Conservation (phyloP, 2,329 filamentous ascomycete genomes). For the Arthrobotrys megalospora region DNA sequence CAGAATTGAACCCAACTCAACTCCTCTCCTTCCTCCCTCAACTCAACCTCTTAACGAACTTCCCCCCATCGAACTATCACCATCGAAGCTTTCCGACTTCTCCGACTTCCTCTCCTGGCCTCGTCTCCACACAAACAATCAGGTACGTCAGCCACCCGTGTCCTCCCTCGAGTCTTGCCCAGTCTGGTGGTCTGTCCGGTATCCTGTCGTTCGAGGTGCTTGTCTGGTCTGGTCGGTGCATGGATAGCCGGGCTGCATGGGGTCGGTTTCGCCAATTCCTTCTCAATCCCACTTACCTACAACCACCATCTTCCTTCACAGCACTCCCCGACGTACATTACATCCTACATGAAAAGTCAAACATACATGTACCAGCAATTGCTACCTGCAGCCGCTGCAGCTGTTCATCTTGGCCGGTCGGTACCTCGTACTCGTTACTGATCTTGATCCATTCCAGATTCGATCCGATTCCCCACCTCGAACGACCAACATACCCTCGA, state of each 20-base stretch:
- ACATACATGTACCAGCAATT: neutral
- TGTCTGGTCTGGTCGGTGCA: slow-evolving; percentile 19
- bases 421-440: slow-evolving; percentile 48
- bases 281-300: slow-evolving; percentile 31
- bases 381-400: slow-evolving; percentile 8
- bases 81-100: neutral
- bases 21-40: neutral
- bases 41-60: slow-evolving; percentile 9
- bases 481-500: slow-evolving; percentile 8
- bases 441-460: slow-evolving; percentile 52
- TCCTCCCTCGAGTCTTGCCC: neutral
- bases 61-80: neutral
- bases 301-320: neutral
- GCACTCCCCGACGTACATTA: neutral
- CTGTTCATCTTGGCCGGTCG: neutral
- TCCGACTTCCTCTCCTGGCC: neutral
- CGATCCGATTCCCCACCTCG: slow-evolving; percentile 52
- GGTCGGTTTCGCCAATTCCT: slow-evolving; percentile 57
- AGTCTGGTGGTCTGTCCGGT: neutral
- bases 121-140: neutral
- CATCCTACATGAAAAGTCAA: too few species aligned
- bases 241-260: slow-evolving; percentile 58
- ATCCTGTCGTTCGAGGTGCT: slow-evolving; percentile 2
- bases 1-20: too few species aligned
- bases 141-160: slow-evolving; percentile 4